These are phyloP conservation scores for Castanea mollissima DNA, from an alignment of 306 rosid genomes.

Conservation along the genomic window DNA sequence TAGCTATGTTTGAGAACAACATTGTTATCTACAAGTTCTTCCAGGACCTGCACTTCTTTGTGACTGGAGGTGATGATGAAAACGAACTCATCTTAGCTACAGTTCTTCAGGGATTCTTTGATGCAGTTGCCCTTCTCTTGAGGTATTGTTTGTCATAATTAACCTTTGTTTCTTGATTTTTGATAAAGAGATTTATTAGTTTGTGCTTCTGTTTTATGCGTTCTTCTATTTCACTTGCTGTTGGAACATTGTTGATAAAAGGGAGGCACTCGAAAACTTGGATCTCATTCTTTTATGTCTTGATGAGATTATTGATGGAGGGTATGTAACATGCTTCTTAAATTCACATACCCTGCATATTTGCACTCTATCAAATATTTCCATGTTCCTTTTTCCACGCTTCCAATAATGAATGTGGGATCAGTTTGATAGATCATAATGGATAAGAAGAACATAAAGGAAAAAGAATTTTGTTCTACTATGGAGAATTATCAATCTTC, in stretches of 20 bases:
- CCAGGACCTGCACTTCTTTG: conserved; percentile 95
- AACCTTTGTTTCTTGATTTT: not conserved
- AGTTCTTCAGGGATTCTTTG: conserved; percentile 87
- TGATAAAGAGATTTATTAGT: not conserved
- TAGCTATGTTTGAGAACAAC: conserved; percentile 71
- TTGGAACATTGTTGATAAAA: conserved; percentile 79
- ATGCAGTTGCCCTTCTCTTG: conserved; percentile 70
- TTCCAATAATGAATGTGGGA: not conserved
- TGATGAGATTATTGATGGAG: conserved; percentile 94
- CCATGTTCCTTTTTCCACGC: not conserved
- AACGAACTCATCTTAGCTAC: conserved; percentile 80
- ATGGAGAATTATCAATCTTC: not conserved
- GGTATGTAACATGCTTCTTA: conserved; percentile 45
- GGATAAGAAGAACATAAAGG: not conserved
- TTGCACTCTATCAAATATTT: not conserved
- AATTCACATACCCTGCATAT: not conserved
- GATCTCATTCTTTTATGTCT: conserved; percentile 92
- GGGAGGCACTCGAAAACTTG: conserved; percentile 94
- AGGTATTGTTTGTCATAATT: conserved; percentile 44
- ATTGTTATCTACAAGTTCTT: conserved; percentile 70
- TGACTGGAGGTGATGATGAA: conserved; percentile 81
- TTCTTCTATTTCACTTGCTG: conserved; percentile 6
- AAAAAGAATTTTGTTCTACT: not conserved
- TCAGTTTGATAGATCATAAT: not conserved
- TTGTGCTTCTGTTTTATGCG: conserved; percentile 18